phyloP scores from a whole-genome alignment of 805 yeast species.

The Hemisphaericaspora nanyangensis region DNA sequence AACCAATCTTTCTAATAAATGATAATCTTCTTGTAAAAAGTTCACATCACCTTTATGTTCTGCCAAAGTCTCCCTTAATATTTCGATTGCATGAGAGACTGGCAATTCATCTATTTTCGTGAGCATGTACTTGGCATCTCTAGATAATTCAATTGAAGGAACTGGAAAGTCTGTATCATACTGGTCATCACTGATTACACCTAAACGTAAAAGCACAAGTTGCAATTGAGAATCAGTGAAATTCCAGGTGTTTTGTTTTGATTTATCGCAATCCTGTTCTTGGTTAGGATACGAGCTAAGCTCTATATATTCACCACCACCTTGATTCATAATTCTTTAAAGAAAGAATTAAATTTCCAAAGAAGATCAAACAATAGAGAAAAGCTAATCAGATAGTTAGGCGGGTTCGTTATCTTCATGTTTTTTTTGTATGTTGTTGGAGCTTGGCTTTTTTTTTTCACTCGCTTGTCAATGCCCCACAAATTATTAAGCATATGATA shows the following conservation, averaged over 20 bases:
- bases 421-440: too few relatives aligned
- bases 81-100: slow-evolving; percentile 22
- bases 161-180: slow-evolving; percentile 2
- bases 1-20: slow-evolving; percentile 25
- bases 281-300: slow-evolving; percentile 7
- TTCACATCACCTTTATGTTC: slow-evolving; percentile 35
- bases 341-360: too few relatives aligned
- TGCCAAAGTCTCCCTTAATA: slow-evolving; percentile 32
- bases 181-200: slow-evolving; percentile 21
- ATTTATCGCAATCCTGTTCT: slow-evolving; percentile 1
- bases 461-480: too few relatives aligned
- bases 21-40: slow-evolving; percentile 32
- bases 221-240: slow-evolving; percentile 9
- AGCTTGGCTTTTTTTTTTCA: too few relatives aligned
- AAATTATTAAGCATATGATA: too few relatives aligned
- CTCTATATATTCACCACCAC: slow-evolving; percentile 14
- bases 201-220: slow-evolving; percentile 18
- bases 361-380: too few relatives aligned
- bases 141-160: slow-evolving; percentile 3
- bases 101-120: slow-evolving; percentile 21
- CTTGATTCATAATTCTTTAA: background rate
- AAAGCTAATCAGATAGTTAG: too few relatives aligned
- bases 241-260: slow-evolving; percentile 1
- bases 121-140: slow-evolving; percentile 24
- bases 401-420: too few relatives aligned